phyloP scores from a whole-genome alignment of 805 yeast genomes.

The Torulaspora delbrueckii region DNA sequence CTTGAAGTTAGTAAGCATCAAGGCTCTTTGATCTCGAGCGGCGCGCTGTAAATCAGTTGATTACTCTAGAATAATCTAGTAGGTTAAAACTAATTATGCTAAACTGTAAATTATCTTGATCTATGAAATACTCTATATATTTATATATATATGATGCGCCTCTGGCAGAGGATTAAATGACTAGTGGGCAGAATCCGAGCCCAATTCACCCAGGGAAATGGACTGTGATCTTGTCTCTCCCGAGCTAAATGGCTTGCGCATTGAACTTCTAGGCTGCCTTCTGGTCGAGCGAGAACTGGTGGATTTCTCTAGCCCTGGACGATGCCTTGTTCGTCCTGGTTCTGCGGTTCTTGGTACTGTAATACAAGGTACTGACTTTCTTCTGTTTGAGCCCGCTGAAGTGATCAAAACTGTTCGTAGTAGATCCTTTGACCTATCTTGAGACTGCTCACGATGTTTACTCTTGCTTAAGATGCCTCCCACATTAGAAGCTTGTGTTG shows the following conservation, averaged over 20 bases:
- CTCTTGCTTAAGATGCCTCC: slow-evolving; percentile 11
- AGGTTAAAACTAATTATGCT: neutral
- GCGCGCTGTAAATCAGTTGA: neutral
- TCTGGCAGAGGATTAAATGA: neutral
- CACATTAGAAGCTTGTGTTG: slow-evolving; percentile 18
- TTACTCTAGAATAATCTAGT: neutral
- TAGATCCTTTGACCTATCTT: slow-evolving; percentile 17
- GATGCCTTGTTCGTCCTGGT: neutral
- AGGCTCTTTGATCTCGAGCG: neutral
- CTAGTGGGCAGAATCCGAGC: neutral
- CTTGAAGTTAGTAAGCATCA: neutral
- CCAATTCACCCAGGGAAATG: slow-evolving; percentile 8
- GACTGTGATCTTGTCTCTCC: slow-evolving; percentile 10
- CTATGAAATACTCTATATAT: neutral
- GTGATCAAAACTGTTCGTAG: slow-evolving; percentile 17
- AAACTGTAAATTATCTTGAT: neutral
- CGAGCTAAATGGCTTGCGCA: neutral
- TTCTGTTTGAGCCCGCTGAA: slow-evolving; percentile 15
- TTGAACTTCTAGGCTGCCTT: neutral
- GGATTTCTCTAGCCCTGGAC: neutral
- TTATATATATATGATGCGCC: neutral
- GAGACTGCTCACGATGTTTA: slow-evolving; percentile 9
- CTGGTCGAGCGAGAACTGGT: neutral
- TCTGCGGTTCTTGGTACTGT: neutral
- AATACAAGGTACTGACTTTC: slow-evolving; percentile 14